phyloP scores from a whole-genome alignment of 2,329 filamentous ascomycete species.

The Leptographium wingfieldii region DNA sequence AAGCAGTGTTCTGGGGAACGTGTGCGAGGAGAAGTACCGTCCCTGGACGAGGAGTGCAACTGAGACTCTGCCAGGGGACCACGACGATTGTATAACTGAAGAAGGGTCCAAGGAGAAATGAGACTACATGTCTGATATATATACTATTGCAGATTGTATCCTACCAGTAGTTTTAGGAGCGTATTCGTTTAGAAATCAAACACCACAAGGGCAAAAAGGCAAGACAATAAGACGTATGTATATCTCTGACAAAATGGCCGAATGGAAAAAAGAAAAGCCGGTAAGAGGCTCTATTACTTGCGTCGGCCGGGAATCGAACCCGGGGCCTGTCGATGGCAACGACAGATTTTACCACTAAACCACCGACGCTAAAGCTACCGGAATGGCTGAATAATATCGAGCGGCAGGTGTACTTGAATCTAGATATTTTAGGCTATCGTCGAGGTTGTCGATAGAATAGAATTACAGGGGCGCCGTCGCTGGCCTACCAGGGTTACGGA shows the following conservation, averaged over 20 bases:
- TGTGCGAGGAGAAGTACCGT: background rate
- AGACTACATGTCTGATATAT: background rate
- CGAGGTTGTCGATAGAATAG: no score
- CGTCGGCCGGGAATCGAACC: conserved; percentile 2
- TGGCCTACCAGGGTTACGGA: no score
- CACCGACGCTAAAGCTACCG: background rate
- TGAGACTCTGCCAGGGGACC: background rate
- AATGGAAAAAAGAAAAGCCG: background rate
- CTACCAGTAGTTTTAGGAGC: no score
- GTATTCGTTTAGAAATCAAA: no score
- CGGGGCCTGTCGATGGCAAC: conserved; percentile 2
- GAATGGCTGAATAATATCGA: no score
- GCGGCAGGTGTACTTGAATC: no score
- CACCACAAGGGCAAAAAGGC: no score
- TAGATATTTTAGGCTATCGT: no score
- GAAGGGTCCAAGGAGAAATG: background rate
- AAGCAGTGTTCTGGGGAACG: background rate
- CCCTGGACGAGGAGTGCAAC: background rate
- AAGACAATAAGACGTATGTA: no score
- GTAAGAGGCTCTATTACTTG: background rate
- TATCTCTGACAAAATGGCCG: no score
- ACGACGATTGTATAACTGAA: background rate
- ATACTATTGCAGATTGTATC: no score
- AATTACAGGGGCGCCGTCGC: no score
- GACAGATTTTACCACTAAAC: conserved; percentile 2